phyloP scores from a whole-genome alignment of 2,329 filamentous ascomycete species.

The Calonectria pauciramosa region DNA sequence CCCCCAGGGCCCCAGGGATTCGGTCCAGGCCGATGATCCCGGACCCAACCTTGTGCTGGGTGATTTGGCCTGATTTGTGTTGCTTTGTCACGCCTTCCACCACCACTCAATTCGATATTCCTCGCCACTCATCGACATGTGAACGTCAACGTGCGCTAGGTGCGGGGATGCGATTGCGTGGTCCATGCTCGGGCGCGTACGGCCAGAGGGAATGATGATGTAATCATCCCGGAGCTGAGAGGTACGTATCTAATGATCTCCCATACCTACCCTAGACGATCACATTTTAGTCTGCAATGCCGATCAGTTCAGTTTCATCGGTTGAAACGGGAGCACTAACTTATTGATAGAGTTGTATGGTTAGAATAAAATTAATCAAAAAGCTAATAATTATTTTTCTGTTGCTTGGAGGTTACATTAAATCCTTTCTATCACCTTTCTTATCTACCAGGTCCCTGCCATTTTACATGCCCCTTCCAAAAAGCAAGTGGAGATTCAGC shows the following conservation, averaged over 20 bases:
- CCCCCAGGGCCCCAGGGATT: not conserved
- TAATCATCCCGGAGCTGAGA: not conserved
- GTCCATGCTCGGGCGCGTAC: not conserved
- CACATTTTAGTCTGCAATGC: not conserved
- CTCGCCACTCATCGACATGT: constrained; percentile 4
- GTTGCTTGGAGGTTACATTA: not conserved
- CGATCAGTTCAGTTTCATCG: constrained; percentile 4
- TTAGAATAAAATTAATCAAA: not conserved
- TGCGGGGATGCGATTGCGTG: constrained; percentile 13
- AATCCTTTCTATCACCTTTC: not conserved
- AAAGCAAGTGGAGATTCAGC: no score
- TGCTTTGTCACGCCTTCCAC: constrained; percentile 13
- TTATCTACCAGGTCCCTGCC: no score
- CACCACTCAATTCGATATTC: not conserved
- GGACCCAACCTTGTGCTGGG: not conserved
- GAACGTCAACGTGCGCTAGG: constrained; percentile 13
- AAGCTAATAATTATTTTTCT: not conserved
- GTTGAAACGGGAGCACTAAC: not conserved
- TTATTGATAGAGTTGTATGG: not conserved
- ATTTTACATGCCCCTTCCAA: not conserved
- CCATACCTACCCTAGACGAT: not conserved
- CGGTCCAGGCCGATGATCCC: constrained; percentile 10
- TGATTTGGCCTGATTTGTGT: not conserved
- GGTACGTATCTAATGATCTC: not conserved
- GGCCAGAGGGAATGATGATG: not conserved